Base-by-base conservation (phyloP, 441 rosid genomes). In the Croton setiger region DNA sequence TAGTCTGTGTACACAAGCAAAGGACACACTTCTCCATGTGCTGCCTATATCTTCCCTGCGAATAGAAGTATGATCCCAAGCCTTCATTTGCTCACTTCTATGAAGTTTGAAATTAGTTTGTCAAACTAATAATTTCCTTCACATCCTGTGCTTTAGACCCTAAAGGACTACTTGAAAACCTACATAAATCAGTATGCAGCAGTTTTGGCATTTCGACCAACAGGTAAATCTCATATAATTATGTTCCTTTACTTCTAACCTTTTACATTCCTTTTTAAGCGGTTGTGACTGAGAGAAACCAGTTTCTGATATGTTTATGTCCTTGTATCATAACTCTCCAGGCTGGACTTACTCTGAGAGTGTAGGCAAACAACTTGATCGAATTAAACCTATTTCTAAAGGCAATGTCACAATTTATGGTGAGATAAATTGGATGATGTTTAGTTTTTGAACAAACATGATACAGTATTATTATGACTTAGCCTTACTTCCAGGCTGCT, bases 331-430 rank as follows among this genome's bases (percentile, higher is more conserved):
- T 72, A 53, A 17, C 59, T 60, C 31, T 72, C 37, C 79, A 88
- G 97, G 95, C 71, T 88, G 93, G 97, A 87, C 90, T 71, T 87
- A 80, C 88, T 84, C 91, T 0, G 90, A 88, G 78, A 81, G 61
- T 55, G 55, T 85, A 47, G 92, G 92, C 35, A 80, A 77, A 75
- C 80, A 86, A 18, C 88, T 91, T 72, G 85, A 86, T 76, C 75
- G 76, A 60, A 91, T 88, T 35, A 91, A 69, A 77, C 95, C 97
- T 21, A 78, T 54, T 67, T 77, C 86, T 53, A 85, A 64, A 36
- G 95, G 88, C 56, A 86, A 82, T 70, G 60, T 91, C 72, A 87
- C 88, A 52, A 83, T 88, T 60, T 91, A 88, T 70, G 93, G 97
- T 91, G 69, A 81, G 89, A 65, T 54, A 66, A 73, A 61, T 60